Evolutionary conservation across 2,329 filamentous ascomycete species (phyloP).

Genomic region (Akanthomyces uredinophilus): DNA sequence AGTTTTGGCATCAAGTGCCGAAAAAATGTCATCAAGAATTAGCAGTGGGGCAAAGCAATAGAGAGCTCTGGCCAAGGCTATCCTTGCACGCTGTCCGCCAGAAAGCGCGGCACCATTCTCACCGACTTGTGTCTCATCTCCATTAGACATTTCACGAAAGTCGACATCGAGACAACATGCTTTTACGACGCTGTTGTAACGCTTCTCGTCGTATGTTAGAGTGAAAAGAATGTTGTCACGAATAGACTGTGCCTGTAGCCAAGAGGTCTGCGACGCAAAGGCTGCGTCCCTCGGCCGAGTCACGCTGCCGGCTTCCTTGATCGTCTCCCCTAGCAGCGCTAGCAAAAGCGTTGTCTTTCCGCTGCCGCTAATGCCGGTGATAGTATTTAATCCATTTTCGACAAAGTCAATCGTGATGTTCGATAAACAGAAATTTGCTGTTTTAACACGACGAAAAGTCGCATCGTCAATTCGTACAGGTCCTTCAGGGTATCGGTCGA

Average conservation of each 20-base stretch:
- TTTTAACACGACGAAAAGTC: slow-evolving; percentile 44
- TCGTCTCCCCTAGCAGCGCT: slow-evolving; percentile 50
- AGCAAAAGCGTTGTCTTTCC: slow-evolving; percentile 54
- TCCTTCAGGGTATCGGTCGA: slow-evolving; percentile 45
- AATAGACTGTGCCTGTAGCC: slow-evolving; percentile 53
- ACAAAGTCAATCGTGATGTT: slow-evolving; percentile 48
- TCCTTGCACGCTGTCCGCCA: slow-evolving; percentile 51
- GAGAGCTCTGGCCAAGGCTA: slow-evolving; percentile 51
- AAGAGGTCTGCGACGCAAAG: slow-evolving; percentile 52
- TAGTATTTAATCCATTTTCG: slow-evolving; percentile 48
- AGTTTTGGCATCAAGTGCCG: slow-evolving; percentile 56
- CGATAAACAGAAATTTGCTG: slow-evolving; percentile 43
- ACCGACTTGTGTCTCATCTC: slow-evolving; percentile 48
- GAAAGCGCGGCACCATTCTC: slow-evolving; percentile 52
- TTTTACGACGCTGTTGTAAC: slow-evolving; percentile 52
- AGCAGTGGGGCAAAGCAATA: slow-evolving; percentile 52
- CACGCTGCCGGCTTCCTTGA: slow-evolving; percentile 42
- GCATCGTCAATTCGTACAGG: slow-evolving; percentile 40
- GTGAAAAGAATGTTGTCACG: slow-evolving; percentile 52
- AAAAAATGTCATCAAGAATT: slow-evolving; percentile 55
- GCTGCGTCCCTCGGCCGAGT: slow-evolving; percentile 47
- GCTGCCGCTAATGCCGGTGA: slow-evolving; percentile 50
- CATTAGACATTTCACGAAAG: slow-evolving; percentile 43
- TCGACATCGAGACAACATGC: slow-evolving; percentile 51
- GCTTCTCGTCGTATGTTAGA: slow-evolving; percentile 41